Base-by-base conservation (phyloP, 768 basidiomycete genomes). In the Terana coerulea region DNA sequence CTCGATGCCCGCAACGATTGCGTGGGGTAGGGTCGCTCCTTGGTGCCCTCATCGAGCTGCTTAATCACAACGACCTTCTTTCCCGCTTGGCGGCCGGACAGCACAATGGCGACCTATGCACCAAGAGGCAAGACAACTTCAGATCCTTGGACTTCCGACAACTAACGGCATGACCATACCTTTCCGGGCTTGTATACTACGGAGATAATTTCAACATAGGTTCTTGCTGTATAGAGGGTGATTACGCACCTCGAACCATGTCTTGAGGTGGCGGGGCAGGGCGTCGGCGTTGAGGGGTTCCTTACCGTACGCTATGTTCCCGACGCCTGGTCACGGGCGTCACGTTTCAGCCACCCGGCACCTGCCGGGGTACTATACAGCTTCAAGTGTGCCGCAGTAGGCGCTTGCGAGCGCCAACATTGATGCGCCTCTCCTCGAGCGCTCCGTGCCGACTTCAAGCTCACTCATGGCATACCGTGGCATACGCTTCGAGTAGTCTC, bases 1-100 rank as follows among this genome's bases (percentile, higher is more conserved):
- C 78, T 99, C 95, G 68, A 99, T 83, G 60, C 97, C 97, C 53
- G 94, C 97, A 67, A 98, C 95, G 67, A 99, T 86, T 63, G 97
- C 97, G 70, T 99, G 94, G 59, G 91, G 77, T 97, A 99, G 51
- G 87, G 91, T 57, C 91, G 81, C 62, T 94, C 92, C 75, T 98
- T 98, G 62, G 88, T 92, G 35, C 95, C 95, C 69, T 98, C 97
- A 68, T 99, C 97, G 57, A 85, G 69, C 73, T 98, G 95, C 76
- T 95, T 97, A 74, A 99, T 93, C 60, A 98, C 90, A 56, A 99
- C 95, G 61, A 98, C 95, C 80, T 99, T 99, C 79, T 91, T 93
- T 68, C 97, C 97, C 60, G 97, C 97, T 72, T 98, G 97, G 69
- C 97, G 94, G 69, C 97, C 97, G 75, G 94, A 91, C 69, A 98